These are phyloP conservation scores for Sordariomycetes sp. DNA, from an alignment of 2,329 filamentous ascomycete genomes.

Conservation along the genomic window DNA sequence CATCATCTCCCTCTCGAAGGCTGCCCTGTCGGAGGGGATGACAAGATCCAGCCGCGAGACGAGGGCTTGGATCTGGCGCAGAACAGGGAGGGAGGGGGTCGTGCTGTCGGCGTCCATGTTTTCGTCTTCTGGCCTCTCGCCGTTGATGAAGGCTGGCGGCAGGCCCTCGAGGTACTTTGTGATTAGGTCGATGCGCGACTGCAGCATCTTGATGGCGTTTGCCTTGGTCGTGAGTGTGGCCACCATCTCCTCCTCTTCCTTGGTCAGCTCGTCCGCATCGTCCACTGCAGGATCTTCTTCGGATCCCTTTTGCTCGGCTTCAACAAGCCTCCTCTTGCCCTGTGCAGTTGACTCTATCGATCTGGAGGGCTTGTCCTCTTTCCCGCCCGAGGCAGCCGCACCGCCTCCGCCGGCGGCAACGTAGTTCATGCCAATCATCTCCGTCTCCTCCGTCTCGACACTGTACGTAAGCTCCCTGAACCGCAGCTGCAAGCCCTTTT, in stretches of 20 bases:
- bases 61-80: slow-evolving; percentile 82
- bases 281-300: slow-evolving; percentile 16
- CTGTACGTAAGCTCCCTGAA: slow-evolving; percentile 81
- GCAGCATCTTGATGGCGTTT: slow-evolving; percentile 91
- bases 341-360: slow-evolving; percentile 41
- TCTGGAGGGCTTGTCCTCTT: slow-evolving; percentile 30
- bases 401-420: slow-evolving; percentile 80
- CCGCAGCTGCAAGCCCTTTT: slow-evolving; percentile 50
- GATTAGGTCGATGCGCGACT: slow-evolving; percentile 64
- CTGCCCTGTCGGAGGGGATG: slow-evolving; percentile 56
- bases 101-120: slow-evolving; percentile 24
- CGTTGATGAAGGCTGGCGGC: slow-evolving; percentile 54
- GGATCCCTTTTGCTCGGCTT: slow-evolving; percentile 13
- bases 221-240: slow-evolving; percentile 71
- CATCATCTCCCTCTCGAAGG: slow-evolving; percentile 61
- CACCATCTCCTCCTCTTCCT: slow-evolving; percentile 53
- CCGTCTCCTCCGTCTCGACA: slow-evolving; percentile 88
- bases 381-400: slow-evolving; percentile 50
- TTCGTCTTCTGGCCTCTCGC: slow-evolving; percentile 19
- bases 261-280: slow-evolving; percentile 20
- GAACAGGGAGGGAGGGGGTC: slow-evolving; percentile 57
- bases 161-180: slow-evolving; percentile 68
- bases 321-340: slow-evolving; percentile 37
- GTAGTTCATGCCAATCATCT: slow-evolving; percentile 96
- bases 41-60: slow-evolving; percentile 76